Evolutionary conservation across 208 protist species (phyloP).

Genomic region (Naegleria fowleri): DNA sequence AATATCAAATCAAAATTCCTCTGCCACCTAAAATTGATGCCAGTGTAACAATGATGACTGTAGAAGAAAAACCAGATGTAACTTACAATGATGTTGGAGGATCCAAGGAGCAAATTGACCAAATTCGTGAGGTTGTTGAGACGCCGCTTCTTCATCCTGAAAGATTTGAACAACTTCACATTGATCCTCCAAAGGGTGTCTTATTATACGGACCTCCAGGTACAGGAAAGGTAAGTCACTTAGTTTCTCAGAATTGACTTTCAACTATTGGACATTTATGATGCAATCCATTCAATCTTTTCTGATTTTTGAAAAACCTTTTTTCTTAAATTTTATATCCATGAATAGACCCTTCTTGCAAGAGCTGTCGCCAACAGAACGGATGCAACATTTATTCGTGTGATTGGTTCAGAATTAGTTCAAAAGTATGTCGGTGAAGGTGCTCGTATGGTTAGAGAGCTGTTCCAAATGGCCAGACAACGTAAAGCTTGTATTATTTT

Average conservation of each 20-base stretch:
- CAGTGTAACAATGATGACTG: conserved; percentile 99
- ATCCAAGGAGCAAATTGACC: conserved; percentile 98
- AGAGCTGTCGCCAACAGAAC: conserved; percentile 99
- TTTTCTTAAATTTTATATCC: no score
- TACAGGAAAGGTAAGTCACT: conserved; percentile 5
- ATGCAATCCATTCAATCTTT: background rate
- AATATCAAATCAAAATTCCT: conserved; percentile 99
- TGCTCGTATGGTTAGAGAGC: conserved; percentile 98
- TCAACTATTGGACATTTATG: background rate
- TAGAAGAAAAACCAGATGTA: conserved; percentile 94
- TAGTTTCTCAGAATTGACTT: background rate
- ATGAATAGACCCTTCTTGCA: conserved; percentile 98
- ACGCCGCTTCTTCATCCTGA: conserved; percentile 98
- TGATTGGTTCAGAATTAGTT: conserved; percentile 99
- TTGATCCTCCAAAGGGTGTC: conserved; percentile 99
- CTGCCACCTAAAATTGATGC: conserved; percentile 99
- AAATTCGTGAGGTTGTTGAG: conserved; percentile 99
- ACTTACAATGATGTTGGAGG: conserved; percentile 99
- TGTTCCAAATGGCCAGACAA: conserved; percentile 97
- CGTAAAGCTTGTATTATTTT: conserved; percentile 99
- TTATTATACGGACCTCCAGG: conserved; percentile 98
- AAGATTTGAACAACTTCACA: conserved; percentile 96
- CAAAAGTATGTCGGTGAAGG: conserved; percentile 99
- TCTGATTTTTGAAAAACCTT: background rate
- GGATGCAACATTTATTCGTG: conserved; percentile 98